Percentiles rank a stretch among this genome's conserved stretches.
These are phyloP conservation scores for Solanum pinnatisectum DNA, from an alignment of 257 asterid species.

Conservation along the genomic window DNA sequence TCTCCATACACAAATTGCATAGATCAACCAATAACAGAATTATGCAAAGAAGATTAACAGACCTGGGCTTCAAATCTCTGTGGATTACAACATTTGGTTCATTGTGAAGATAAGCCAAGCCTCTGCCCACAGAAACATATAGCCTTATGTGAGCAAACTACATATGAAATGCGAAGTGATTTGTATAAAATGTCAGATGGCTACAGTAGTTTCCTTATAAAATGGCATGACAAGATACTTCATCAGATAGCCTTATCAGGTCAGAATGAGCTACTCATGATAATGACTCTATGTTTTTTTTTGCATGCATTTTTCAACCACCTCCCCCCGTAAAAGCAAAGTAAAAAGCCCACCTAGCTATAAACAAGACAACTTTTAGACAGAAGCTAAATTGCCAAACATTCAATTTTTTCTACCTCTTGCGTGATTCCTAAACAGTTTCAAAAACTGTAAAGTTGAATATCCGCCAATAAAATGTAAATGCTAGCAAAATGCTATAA, in stretches of 20 bases:
- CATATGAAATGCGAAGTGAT: not conserved
- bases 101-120: conserved; percentile 97
- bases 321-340: not conserved
- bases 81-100: conserved; percentile 95
- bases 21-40: not conserved
- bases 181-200: not conserved
- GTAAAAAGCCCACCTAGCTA: not conserved
- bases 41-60: conserved; percentile 17
- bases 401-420: not conserved
- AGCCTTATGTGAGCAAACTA: not conserved
- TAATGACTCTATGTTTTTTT: too few relatives aligned
- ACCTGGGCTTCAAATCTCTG: conserved; percentile 97
- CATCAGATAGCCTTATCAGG: not conserved
- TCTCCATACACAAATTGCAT: not conserved
- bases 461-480: not conserved
- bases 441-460: not conserved
- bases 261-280: not conserved
- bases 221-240: not conserved
- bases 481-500: not conserved
- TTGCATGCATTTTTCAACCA: not conserved
- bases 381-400: not conserved
- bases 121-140: conserved; percentile 45
- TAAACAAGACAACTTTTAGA: not conserved
- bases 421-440: not conserved
- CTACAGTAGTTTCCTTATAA: not conserved